Percentiles rank a stretch among this genome's conserved stretches.
Evolutionary conservation across 1,139 yeast species (phyloP).

Genomic region (Entelexis paramagnoliae): DNA sequence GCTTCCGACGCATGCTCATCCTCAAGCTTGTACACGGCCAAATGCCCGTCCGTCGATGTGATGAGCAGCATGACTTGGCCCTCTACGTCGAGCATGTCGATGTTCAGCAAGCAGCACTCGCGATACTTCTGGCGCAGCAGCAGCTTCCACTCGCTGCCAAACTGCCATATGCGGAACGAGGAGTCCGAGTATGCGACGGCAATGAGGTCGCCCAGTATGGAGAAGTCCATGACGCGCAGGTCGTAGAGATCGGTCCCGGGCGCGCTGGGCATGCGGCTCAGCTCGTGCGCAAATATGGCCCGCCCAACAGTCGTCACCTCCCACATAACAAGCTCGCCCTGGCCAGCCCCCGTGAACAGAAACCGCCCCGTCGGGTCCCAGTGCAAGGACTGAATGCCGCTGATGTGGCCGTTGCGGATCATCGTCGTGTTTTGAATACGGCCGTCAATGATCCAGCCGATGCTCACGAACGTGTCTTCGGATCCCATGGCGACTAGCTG

Average conservation of each 20-base stretch:
- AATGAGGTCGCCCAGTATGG: constrained; percentile 33
- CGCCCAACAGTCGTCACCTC: constrained; percentile 32
- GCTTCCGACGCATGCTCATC: constrained; percentile 6
- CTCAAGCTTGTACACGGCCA: constrained; percentile 46
- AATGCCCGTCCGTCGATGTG: constrained; percentile 76
- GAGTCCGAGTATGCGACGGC: constrained; percentile 82
- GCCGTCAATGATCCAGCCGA: constrained; percentile 39
- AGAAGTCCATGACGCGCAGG: constrained; percentile 70
- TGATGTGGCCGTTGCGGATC: constrained; percentile 69
- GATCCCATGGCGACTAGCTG: constrained; percentile 54
- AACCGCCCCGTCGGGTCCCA: constrained; percentile 45
- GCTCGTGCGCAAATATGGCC: constrained; percentile 25
- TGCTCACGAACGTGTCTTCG: constrained; percentile 71
- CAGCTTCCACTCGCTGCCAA: constrained; percentile 35
- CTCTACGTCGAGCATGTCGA: constrained; percentile 37
- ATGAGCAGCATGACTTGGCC: constrained; percentile 37
- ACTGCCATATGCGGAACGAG: constrained; percentile 49
- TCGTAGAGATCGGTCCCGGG: constrained; percentile 51
- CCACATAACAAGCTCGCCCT: constrained; percentile 86
- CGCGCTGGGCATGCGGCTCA: constrained; percentile 30
- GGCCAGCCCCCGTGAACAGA: constrained; percentile 66
- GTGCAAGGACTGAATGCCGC: constrained; percentile 71
- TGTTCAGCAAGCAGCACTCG: constrained; percentile 66
- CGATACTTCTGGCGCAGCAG: constrained; percentile 46
- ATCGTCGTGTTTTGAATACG: constrained; percentile 36